These are phyloP conservation scores for Corniculantispora saksenae DNA, from an alignment of 2,329 filamentous ascomycete species.

Conservation along the genomic window DNA sequence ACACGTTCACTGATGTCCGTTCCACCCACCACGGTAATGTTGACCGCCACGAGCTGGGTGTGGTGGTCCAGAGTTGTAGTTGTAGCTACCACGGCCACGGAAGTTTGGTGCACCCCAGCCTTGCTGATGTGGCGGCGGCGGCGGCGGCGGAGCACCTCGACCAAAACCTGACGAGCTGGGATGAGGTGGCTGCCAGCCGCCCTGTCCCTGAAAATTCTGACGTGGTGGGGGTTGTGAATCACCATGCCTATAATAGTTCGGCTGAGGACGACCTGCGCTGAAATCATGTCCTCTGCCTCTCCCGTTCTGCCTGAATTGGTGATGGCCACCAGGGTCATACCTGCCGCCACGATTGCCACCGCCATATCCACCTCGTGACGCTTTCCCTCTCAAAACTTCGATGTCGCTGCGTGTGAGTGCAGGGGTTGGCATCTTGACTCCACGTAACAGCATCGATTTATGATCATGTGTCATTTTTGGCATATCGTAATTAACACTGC, in stretches of 20 bases:
- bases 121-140: conserved; percentile 33
- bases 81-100: neutral
- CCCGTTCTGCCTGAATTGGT: conserved; percentile 14
- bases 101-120: conserved; percentile 2
- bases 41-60: neutral
- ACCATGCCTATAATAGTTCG: conserved; percentile 23
- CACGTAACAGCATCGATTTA: conserved; percentile 91
- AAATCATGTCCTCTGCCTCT: neutral
- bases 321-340: conserved; percentile 12
- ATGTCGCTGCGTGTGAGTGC: conserved; percentile 76
- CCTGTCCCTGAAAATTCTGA: conserved; percentile 28
- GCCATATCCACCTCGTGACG: conserved; percentile 62
- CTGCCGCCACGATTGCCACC: conserved; percentile 52
- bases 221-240: conserved; percentile 12
- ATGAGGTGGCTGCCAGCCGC: conserved; percentile 45
- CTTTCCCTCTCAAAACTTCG: conserved; percentile 67
- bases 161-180: conserved; percentile 47
- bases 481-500: conserved; percentile 82
- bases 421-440: conserved; percentile 71
- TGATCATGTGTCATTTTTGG: conserved; percentile 72
- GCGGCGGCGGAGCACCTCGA: conserved; percentile 45
- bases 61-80: neutral
- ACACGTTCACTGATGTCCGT: neutral
- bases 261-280: conserved; percentile 11
- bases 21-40: conserved; percentile 3